Base-by-base conservation (phyloP, 1,139 yeast species). In the Candida neerlandica region DNA sequence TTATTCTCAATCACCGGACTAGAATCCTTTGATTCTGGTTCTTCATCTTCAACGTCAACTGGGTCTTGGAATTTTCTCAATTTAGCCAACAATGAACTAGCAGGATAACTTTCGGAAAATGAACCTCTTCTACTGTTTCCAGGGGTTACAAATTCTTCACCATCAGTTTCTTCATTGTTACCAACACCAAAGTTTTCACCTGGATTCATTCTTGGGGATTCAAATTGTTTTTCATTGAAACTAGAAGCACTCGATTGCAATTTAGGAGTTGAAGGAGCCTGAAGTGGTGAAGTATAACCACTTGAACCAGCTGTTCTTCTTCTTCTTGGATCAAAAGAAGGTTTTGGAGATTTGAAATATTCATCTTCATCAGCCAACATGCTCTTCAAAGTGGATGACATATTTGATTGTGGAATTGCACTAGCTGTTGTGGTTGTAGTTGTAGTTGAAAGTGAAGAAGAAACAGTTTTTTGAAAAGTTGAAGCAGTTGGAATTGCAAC, bases 401-500 rank as follows among this genome's bases (percentile, higher is more conserved):
- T 46, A 21, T 50, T 50, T 4, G 52, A 34, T 23, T 45, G 44
- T 35, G 39, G 39, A 12, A 26, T 4, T 18, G 38, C 11, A 32
- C 14, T 32, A 10, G 39, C 14, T n/a, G 27, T 5, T 4, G 21
- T 33, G 21, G 18, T 23, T 4, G 27, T 23, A 4, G 21, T 33
- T n/a, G 18, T 7, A 10, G 14, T 9, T n/a, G 41, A 16, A 18
- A 12, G 30, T 21, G 30, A 16, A 38, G 14, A 9, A 27, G 32
- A 15, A 11, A 12, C 15, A 16, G 41, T 30, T 32, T 49, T 52
- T 45, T 51, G 51, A 32, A 54, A 55, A 14, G 34, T 50, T 2
- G 41, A 23, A 14, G 51, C 39, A 35, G 53, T 47, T 10, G 73
- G 73, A 43, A 69, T 59, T 39, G 58, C 56, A 38, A 70, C 64